Conservation (phyloP, 1,139 yeast species). For the Pneumocystis oryctolagi region DNA sequence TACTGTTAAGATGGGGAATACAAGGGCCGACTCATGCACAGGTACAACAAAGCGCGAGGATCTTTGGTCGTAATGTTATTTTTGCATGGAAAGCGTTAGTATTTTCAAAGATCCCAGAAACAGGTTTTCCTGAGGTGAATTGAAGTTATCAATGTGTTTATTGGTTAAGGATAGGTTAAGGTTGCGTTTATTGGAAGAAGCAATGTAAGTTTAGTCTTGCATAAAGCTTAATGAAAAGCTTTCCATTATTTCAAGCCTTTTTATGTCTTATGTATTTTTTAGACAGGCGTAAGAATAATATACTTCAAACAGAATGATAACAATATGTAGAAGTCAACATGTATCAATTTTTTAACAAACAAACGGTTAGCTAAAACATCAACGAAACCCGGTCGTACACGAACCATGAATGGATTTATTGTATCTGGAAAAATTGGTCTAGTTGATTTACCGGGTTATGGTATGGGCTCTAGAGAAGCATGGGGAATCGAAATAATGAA, state of each 20-base stretch:
- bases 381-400: background rate
- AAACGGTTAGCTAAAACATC: background rate
- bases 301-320: background rate
- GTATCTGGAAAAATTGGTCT: background rate
- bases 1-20: constrained; percentile 8
- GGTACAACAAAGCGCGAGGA: constrained; percentile 22
- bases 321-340: background rate
- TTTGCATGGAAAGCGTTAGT: constrained; percentile 29
- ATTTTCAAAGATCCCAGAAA: background rate
- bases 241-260: background rate
- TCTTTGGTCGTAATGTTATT: constrained; percentile 24
- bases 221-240: too few relatives aligned
- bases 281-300: background rate
- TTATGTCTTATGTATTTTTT: too few relatives aligned
- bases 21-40: constrained; percentile 25
- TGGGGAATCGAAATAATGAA: background rate
- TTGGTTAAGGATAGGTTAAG: background rate
- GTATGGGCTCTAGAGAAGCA: background rate
- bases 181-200: background rate
- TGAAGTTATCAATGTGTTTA: background rate
- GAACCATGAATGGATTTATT: background rate
- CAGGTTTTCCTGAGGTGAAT: background rate
- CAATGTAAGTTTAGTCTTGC: background rate
- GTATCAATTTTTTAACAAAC: background rate
- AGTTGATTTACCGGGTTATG: background rate